These are phyloP conservation scores for Aphanocladium album DNA, from an alignment of 2,329 filamentous ascomycete genomes.

Conservation along the genomic window DNA sequence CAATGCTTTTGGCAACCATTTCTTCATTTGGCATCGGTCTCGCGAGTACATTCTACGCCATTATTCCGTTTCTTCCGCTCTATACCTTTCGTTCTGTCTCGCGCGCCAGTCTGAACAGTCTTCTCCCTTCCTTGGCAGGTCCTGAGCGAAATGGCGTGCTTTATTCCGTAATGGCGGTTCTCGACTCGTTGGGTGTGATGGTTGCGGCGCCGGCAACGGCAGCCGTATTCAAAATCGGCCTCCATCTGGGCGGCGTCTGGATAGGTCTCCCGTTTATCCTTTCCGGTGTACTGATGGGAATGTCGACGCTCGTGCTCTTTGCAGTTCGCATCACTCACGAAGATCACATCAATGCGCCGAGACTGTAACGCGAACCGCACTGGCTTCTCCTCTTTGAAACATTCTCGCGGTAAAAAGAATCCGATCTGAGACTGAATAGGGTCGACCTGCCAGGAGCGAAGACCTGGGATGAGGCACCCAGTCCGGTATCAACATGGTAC, in stretches of 20 bases:
- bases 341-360: background rate
- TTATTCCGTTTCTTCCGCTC: background rate
- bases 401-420: too few species aligned
- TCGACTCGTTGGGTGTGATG: background rate
- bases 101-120: background rate
- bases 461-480: too few species aligned
- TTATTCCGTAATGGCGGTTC: background rate
- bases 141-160: background rate
- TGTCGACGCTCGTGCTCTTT: slow-evolving; percentile 2
- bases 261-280: background rate
- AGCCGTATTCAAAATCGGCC: background rate
- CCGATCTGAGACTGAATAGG: too few species aligned
- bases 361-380: background rate
- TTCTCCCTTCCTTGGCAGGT: background rate
- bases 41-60: background rate
- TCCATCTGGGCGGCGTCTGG: background rate
- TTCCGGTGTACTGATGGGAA: background rate
- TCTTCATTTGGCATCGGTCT: background rate
- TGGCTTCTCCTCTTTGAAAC: too few species aligned
- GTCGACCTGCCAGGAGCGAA: too few species aligned
- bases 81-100: background rate
- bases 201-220: background rate
- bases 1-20: background rate
- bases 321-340: background rate
- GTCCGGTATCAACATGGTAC: too few species aligned